Base-by-base conservation (phyloP, 1,284 basidiomycete genomes). In the Leccinum fuscescens region DNA sequence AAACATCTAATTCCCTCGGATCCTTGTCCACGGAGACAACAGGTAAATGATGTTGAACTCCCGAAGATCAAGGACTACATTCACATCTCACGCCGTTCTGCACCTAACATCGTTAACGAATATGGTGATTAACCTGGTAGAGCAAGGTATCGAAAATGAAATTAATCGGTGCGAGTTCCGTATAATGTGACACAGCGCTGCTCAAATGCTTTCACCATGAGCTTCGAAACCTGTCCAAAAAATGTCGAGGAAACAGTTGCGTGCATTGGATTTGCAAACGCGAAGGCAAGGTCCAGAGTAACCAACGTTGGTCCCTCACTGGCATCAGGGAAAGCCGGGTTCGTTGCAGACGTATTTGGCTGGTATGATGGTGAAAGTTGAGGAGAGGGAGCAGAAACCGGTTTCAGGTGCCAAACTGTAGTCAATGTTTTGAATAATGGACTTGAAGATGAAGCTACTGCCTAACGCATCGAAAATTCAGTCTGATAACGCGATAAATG, bases 131-230 rank as follows among this genome's bases (percentile, higher is more conserved):
- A 9, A 33, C 24, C 29, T 24, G n/a, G 22, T 24, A 49, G n/a
- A 42, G 29, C 29, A 54, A 14, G n/a, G 60, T 50, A 53, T 31
- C 37, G 27, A 42, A n/a, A 44, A 66, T 52, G 27, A 42, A n/a
- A 48, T 67, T 52, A 73, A 35, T 48, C 27, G 7, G 57, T 49
- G 24, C 67, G 62, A 52, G 48, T 64, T 17, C 91, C 89, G 68
- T 92, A 94, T 6, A 94, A 79, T 57, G 82, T 78, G 56, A 81
- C 54, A 72, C 93, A 96, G 35, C 95, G 82, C 66, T 89, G 79
- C 75, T 97, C 93, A 69, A 99, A 99, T 4, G 95, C 95, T 62
- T 89, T 80, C 24, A 98, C 89, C 93, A 97, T 98, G 76, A 90
- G 82, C 63, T 85, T 85, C 7, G 92, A 93, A 8, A 97, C 89